Percentiles rank a stretch among this genome's conserved stretches.
phyloP scores from a whole-genome alignment of 805 yeast species.

The Nakazawaea wickerhamii region DNA sequence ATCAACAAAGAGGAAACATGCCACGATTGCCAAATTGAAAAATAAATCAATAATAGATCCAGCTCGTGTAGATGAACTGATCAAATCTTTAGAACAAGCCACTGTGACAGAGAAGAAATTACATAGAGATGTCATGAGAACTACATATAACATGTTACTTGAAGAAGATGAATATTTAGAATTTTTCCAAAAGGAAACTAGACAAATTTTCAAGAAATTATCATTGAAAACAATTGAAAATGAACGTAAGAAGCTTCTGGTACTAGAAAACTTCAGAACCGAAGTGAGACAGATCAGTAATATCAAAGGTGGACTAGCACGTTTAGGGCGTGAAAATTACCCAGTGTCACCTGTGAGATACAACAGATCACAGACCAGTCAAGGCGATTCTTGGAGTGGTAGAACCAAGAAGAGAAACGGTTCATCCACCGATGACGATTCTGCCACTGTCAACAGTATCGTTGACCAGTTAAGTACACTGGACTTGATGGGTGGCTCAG shows the following conservation, averaged over 20 bases:
- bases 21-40: constrained; percentile 65
- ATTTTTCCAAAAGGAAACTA: constrained; percentile 53
- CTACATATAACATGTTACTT: constrained; percentile 77
- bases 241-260: constrained; percentile 73
- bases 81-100: constrained; percentile 72
- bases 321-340: constrained; percentile 71
- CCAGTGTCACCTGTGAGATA: constrained; percentile 32
- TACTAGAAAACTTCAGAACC: constrained; percentile 62
- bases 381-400: constrained; percentile 34
- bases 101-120: constrained; percentile 70
- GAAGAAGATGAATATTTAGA: constrained; percentile 60
- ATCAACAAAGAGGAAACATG: constrained; percentile 62
- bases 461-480: constrained; percentile 9
- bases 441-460: constrained; percentile 1
- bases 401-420: constrained; percentile 24
- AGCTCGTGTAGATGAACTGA: constrained; percentile 84
- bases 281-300: constrained; percentile 27
- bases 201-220: constrained; percentile 48
- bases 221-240: constrained; percentile 74
- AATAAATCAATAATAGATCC: constrained; percentile 76
- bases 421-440: constrained; percentile 1
- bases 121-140: constrained; percentile 70
- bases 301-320: constrained; percentile 65
- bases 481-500: not conserved
- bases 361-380: constrained; percentile 35